These are phyloP conservation scores for Friedmanniomyces endolithicus DNA, from an alignment of 495 filamentous ascomycete species.

Conservation along the genomic window DNA sequence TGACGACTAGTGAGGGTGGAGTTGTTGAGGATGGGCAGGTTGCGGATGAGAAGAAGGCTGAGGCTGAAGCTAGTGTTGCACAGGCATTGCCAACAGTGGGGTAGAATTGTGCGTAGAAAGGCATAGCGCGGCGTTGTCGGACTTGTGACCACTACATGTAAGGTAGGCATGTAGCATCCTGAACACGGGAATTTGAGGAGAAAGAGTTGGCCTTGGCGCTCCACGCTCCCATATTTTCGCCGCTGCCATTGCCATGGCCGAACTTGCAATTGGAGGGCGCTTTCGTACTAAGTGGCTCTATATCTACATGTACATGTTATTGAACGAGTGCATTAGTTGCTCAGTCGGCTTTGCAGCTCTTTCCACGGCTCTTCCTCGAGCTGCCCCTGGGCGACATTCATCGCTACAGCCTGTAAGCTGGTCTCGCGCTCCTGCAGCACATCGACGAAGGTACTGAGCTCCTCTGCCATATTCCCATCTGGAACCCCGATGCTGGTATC, in stretches of 20 bases:
- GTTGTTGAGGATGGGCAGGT: neutral
- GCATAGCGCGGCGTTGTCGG: neutral
- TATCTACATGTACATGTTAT: neutral
- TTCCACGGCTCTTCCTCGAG: slow-evolving; percentile 7
- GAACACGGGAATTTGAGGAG: no score
- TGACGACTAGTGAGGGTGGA: neutral
- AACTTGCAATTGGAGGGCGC: no score
- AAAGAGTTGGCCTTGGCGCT: no score
- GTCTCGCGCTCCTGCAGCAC: slow-evolving; percentile 34
- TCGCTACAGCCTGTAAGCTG: slow-evolving; percentile 12
- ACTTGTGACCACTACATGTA: no score
- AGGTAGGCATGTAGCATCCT: neutral
- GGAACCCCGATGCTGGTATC: slow-evolving; percentile 57
- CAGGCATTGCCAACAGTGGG: neutral
- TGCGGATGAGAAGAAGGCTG: slow-evolving; percentile 33
- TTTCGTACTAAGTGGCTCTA: neutral
- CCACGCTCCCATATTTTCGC: no score
- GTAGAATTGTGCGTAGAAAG: neutral
- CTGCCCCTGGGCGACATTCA: slow-evolving; percentile 18
- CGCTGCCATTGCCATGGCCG: no score
- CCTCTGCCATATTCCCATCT: slow-evolving; percentile 33
- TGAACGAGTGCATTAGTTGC: neutral
- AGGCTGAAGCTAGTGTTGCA: slow-evolving; percentile 23
- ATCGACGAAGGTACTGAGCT: slow-evolving; percentile 39
- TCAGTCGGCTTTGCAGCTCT: slow-evolving; percentile 13